Conservation (phyloP, 768 basidiomycete genomes). For the Mycena polygramma region DNA sequence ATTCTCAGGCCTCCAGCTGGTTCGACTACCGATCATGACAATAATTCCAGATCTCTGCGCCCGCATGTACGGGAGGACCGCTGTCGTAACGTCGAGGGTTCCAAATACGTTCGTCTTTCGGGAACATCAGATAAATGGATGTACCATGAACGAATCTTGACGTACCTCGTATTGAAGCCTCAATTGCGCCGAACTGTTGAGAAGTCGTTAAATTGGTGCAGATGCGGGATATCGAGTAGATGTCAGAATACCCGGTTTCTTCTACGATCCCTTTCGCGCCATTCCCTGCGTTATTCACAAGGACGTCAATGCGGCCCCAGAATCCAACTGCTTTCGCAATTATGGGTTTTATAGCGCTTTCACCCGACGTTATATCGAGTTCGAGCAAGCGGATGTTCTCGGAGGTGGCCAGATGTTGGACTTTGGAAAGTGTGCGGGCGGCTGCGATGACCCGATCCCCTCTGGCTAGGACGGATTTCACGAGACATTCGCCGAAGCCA, state of each 20-base stretch:
- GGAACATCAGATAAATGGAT: neutral
- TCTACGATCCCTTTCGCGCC: constrained; percentile 52
- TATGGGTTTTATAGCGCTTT: constrained; percentile 45
- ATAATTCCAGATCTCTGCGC: constrained; percentile 49
- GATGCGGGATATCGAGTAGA: neutral
- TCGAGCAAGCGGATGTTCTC: constrained; percentile 46
- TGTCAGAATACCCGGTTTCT: constrained; percentile 52
- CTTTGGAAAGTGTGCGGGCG: constrained; percentile 50
- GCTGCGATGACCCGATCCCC: constrained; percentile 61
- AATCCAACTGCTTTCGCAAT: constrained; percentile 49
- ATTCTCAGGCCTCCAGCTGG: constrained; percentile 50
- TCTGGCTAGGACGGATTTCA: constrained; percentile 52
- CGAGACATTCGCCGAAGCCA: constrained; percentile 57
- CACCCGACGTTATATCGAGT: constrained; percentile 52
- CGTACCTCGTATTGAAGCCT: constrained; percentile 30
- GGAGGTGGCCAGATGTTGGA: constrained; percentile 35
- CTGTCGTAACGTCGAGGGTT: constrained; percentile 58
- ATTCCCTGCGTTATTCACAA: constrained; percentile 62
- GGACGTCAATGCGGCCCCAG: constrained; percentile 58
- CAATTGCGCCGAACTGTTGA: constrained; percentile 22
- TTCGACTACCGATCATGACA: constrained; percentile 56
- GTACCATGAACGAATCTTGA: neutral
- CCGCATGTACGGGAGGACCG: constrained; percentile 56
- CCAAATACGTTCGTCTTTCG: constrained; percentile 57
- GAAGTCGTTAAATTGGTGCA: neutral